Percentiles rank a stretch among this genome's conserved stretches.
Conservation (phyloP, 2,329 filamentous ascomycete species). For the Chaetomium globosum region DNA sequence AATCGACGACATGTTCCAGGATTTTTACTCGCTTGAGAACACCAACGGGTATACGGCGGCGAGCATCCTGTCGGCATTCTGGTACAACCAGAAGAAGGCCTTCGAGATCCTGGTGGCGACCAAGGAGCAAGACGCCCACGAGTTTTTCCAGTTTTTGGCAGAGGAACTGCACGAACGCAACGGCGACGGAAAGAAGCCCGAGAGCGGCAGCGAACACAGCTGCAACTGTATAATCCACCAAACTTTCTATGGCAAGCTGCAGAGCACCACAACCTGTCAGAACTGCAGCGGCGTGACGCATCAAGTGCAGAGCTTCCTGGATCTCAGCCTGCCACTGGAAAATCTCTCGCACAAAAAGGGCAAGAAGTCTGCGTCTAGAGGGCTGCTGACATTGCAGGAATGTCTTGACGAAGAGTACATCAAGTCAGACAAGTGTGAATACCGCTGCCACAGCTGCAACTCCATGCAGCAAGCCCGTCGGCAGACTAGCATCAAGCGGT, state of each 20-base stretch:
- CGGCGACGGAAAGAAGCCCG: slow-evolving; percentile 66
- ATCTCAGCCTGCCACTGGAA: slow-evolving; percentile 86
- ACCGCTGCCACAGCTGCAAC: slow-evolving; percentile 80
- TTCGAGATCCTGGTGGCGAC: slow-evolving; percentile 82
- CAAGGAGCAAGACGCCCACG: slow-evolving; percentile 94
- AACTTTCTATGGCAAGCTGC: slow-evolving; percentile 89
- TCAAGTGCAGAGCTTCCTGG: slow-evolving; percentile 85
- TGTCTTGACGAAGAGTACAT: slow-evolving; percentile 88
- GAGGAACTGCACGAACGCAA: slow-evolving; percentile 88
- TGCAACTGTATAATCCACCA: slow-evolving; percentile 94
- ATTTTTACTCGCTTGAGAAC: slow-evolving; percentile 72
- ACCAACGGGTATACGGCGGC: slow-evolving; percentile 89
- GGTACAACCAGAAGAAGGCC: slow-evolving; percentile 77
- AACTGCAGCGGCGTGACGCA: slow-evolving; percentile 81
- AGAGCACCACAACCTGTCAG: slow-evolving; percentile 87
- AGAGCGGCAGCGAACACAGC: slow-evolving; percentile 60
- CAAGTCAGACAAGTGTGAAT: slow-evolving; percentile 82
- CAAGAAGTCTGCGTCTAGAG: slow-evolving; percentile 54
- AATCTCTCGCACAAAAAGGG: slow-evolving; percentile 67
- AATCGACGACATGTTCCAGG: slow-evolving; percentile 74
- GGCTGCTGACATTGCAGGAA: slow-evolving; percentile 64
- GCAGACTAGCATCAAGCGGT: slow-evolving; percentile 77
- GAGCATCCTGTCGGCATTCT: slow-evolving; percentile 84
- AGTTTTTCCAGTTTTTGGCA: slow-evolving; percentile 94
- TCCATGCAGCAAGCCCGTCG: slow-evolving; percentile 78